These are phyloP conservation scores for Leccinum barrowsii DNA, from an alignment of 768 basidiomycete species.

Conservation along the genomic window DNA sequence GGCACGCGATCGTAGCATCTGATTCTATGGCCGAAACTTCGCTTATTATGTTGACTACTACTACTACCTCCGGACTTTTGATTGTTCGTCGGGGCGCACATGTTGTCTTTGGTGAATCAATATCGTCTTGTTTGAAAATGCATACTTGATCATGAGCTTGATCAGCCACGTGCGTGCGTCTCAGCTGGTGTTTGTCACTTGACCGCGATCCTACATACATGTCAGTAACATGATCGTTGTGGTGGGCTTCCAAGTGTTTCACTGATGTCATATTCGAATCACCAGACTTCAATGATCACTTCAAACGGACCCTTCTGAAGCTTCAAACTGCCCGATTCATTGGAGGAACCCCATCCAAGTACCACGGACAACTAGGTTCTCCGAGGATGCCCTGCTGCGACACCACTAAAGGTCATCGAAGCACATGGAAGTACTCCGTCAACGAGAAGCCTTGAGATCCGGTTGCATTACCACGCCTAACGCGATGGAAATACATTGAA, in stretches of 20 bases:
- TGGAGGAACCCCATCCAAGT: neutral
- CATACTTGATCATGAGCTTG: neutral
- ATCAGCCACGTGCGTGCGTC: neutral
- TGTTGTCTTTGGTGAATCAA: neutral
- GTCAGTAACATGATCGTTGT: neutral
- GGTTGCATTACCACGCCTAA: conserved; percentile 3
- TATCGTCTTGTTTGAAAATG: neutral
- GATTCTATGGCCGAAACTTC: neutral
- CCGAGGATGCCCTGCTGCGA: neutral
- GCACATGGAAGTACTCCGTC: neutral
- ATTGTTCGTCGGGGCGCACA: neutral
- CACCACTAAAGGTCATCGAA: neutral
- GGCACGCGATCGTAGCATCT: neutral
- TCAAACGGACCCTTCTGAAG: neutral
- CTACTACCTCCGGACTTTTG: neutral
- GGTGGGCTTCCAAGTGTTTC: neutral
- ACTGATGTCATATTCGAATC: neutral
- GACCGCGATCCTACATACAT: too few relatives aligned
- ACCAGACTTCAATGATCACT: neutral
- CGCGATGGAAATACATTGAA: conserved; percentile 20
- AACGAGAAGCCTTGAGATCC: neutral
- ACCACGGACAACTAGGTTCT: neutral
- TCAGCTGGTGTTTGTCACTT: neutral
- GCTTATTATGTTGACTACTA: neutral
- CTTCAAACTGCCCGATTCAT: neutral